A percentile compares a stretch with the other conserved stretches of the same genome.
Conservation (phyloP, 306 rosid species). For the Vigna mungo region DNA sequence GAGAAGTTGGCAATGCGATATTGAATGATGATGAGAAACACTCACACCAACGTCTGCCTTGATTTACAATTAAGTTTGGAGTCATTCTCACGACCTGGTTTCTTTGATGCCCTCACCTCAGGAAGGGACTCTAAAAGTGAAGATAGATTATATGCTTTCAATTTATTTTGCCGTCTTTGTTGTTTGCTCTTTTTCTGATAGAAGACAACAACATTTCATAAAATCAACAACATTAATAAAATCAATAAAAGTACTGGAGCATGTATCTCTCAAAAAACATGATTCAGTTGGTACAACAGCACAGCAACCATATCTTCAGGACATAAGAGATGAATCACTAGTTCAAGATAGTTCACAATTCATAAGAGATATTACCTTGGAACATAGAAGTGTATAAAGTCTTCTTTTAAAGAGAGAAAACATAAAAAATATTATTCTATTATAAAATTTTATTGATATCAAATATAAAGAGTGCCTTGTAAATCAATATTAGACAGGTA, state of each 20-base stretch:
- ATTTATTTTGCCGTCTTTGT: conserved; percentile 66
- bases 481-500: conserved; percentile 19
- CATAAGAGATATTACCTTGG: neutral
- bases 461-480: neutral
- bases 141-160: conserved; percentile 78
- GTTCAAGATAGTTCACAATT: neutral
- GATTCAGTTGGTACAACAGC: conserved; percentile 13
- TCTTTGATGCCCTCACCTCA: conserved; percentile 50
- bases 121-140: conserved; percentile 74
- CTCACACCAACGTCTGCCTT: conserved; percentile 72
- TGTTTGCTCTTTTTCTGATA: conserved; percentile 54
- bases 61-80: conserved; percentile 68
- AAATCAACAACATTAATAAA: conserved; percentile 32
- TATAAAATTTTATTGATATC: neutral
- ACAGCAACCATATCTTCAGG: neutral
- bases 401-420: neutral
- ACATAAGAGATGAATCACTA: neutral
- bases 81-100: conserved; percentile 39
- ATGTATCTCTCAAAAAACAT: neutral
- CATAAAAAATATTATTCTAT: neutral
- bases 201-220: conserved; percentile 34
- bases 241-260: neutral
- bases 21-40: conserved; percentile 31
- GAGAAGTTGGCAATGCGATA: conserved; percentile 26
- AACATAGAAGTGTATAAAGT: neutral